Evolutionary conservation across 1,284 basidiomycete species (phyloP).

Genomic region (Butyriboletus appendiculatus): DNA sequence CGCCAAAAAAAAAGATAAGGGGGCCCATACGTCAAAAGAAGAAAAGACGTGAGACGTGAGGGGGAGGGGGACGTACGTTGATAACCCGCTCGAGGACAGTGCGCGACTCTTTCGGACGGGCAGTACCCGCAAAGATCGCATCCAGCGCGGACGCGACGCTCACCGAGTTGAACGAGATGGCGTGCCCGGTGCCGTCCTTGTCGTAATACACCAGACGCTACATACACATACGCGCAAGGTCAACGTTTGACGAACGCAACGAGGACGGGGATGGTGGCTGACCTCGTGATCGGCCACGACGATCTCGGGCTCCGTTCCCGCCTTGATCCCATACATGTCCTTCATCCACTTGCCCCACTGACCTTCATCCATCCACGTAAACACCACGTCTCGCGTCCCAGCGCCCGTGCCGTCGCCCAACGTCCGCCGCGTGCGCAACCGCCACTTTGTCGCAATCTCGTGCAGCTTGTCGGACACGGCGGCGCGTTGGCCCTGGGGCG

Average conservation of each 20-base stretch:
- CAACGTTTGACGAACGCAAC: background rate
- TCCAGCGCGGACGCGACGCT: slow-evolving; percentile 75
- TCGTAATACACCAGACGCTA: slow-evolving; percentile 73
- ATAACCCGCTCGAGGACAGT: slow-evolving; percentile 68
- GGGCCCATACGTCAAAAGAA: background rate
- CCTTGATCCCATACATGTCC: slow-evolving; percentile 76
- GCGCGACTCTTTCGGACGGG: slow-evolving; percentile 66
- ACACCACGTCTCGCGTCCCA: slow-evolving; percentile 63
- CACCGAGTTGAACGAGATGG: slow-evolving; percentile 54
- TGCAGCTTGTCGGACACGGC: slow-evolving; percentile 49
- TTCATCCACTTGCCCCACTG: slow-evolving; percentile 86
- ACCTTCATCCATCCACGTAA: slow-evolving; percentile 82
- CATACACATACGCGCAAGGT: no score
- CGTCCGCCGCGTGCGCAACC: slow-evolving; percentile 36
- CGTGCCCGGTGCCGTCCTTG: slow-evolving; percentile 48
- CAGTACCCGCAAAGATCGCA: slow-evolving; percentile 57
- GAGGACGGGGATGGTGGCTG: background rate
- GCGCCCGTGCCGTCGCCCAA: background rate
- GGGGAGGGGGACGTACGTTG: slow-evolving; percentile 48
- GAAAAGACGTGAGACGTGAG: no score
- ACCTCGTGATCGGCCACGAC: slow-evolving; percentile 80
- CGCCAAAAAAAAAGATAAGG: background rate
- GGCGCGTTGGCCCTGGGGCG: slow-evolving; percentile 39
- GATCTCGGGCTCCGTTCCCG: slow-evolving; percentile 51
- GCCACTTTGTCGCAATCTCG: slow-evolving; percentile 69